Base-by-base conservation (phyloP, 306 rosid genomes). In the Lotus japonicus region DNA sequence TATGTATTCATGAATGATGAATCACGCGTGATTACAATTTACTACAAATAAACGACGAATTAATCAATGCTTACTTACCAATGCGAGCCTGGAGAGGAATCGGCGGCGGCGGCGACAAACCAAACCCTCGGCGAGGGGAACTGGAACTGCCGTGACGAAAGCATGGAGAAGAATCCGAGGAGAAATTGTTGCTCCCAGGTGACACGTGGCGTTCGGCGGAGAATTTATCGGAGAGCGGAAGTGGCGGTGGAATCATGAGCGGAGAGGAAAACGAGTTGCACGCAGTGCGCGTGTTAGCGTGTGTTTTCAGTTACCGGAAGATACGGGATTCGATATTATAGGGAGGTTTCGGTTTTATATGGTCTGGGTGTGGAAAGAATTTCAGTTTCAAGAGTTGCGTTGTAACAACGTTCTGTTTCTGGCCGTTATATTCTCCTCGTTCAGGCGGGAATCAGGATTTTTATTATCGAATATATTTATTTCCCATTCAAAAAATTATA, bases 381-480 rank as follows among this genome's bases (percentile, higher is more conserved):
- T 51, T 52, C 16, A 1, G 41, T n/a, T 53, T 23, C 21, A 53
- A 38, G 15, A 39, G 63, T 68, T 19, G 73, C 64, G 54, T 68
- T 39, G 15, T 41, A 21, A 53, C 42, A 0, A 68, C 51, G 73
- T 53, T 63, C 41, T n/a, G 41, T 43, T 43, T 62, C 55, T 63
- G 69, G 55, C 41, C 69, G 69, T 63, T 63, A 21, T 19, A 36
- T 36, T 49, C 2, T 11, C 53, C 39, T 7, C 23, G 10, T 4
- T 9, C 3, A 6, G 73, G 73, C 73, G 73, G 73, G 73, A 68
- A 67, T 38, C 50, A 9, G 8, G 38, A 1, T 56, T 28, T 56
- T 42, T 26, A 16, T 18, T 4, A 17, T 18, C 9, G 21, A 4
- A 8, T 23, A 4, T 4, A 9, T 65, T 14, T 6, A 19, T n/a